Base-by-base conservation (phyloP, 495 filamentous ascomycete species). In the Neurospora terricola region DNA sequence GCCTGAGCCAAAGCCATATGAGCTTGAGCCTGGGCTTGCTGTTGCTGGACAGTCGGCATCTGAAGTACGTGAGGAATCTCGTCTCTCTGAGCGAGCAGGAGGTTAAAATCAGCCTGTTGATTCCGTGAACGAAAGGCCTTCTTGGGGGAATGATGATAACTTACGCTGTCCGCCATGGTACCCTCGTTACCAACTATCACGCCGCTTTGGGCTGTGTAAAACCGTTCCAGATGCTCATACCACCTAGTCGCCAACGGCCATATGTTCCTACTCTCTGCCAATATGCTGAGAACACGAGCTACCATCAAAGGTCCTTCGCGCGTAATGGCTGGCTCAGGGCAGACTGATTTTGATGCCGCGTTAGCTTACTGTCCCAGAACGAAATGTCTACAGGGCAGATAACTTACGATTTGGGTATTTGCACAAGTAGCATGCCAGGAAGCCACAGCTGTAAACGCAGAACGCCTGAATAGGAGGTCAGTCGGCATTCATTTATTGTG, bases 361-460 rank as follows among this genome's bases (percentile, higher is more conserved):
- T 75, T 21, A 73, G 21, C 40, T 72, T 43, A 37, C 11, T 12
- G 40, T 75, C 30, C 72, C 38, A 12, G 4, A 30, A 34, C 23
- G 36, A n/a, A 30, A 18, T 8, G 12, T 21, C 38, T 39, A 11
- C 66, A 4, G 12, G 21, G 5, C 3, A 68, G 9, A 37, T 16
- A 59, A 39, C 82, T 77, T 80, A 85, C 84, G 69, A 34, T 79
- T 76, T 14, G 84, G 83, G 48, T 84, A 85, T 72, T 85, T 86
- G 78, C 75, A 81, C 4, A 84, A 69, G 68, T 87, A 86, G 18
- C 80, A 82, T 7, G 85, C 82, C 3, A 87, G 75, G 69, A 86
- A 81, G 18, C 85, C 86, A 72, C 86, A 87, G 42, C 80, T 83
- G 27, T 86, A 87, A 8, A 86, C 82, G 59, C 83, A 85, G 71